Conservation (phyloP, 805 yeast genomes). For the Ogataea chonburiensis region DNA sequence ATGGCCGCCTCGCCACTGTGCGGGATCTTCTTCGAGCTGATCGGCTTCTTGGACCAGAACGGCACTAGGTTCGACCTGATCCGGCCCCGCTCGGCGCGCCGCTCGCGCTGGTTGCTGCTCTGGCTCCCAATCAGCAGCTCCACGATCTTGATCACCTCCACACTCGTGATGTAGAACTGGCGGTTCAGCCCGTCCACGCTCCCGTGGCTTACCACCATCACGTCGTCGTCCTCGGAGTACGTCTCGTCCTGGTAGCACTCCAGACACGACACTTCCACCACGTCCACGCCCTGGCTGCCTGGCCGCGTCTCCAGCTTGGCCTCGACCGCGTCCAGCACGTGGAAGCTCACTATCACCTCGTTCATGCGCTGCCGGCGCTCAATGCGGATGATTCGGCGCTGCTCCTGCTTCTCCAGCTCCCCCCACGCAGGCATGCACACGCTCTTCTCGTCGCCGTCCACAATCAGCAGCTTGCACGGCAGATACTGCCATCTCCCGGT, state of each 20-base stretch:
- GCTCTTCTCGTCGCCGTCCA: conserved; percentile 45
- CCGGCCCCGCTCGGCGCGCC: conserved; percentile 64
- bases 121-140: conserved; percentile 57
- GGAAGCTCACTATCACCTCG: conserved; percentile 46
- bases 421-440: conserved; percentile 55
- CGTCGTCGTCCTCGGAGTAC: conserved; percentile 23
- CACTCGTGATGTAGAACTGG: conserved; percentile 58
- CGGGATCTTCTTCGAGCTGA: conserved; percentile 42
- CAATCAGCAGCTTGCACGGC: conserved; percentile 49
- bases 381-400: conserved; percentile 56
- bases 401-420: conserved; percentile 43
- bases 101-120: conserved; percentile 44
- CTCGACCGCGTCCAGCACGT: conserved; percentile 50
- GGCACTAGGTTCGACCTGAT: conserved; percentile 65
- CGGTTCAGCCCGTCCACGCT: conserved; percentile 27
- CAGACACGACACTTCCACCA: conserved; percentile 60
- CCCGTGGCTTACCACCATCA: conserved; percentile 21
- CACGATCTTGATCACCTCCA: conserved; percentile 64
- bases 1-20: conserved; percentile 8
- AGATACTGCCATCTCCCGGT: conserved; percentile 31
- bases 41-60: conserved; percentile 62
- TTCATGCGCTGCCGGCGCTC: conserved; percentile 53
- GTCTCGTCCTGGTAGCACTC: conserved; percentile 38
- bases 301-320: conserved; percentile 43
- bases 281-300: conserved; percentile 41